Percentiles rank a stretch among this genome's conserved stretches.
Evolutionary conservation across 257 asterid species (phyloP).

Genomic region (Forsythia suspensa): DNA sequence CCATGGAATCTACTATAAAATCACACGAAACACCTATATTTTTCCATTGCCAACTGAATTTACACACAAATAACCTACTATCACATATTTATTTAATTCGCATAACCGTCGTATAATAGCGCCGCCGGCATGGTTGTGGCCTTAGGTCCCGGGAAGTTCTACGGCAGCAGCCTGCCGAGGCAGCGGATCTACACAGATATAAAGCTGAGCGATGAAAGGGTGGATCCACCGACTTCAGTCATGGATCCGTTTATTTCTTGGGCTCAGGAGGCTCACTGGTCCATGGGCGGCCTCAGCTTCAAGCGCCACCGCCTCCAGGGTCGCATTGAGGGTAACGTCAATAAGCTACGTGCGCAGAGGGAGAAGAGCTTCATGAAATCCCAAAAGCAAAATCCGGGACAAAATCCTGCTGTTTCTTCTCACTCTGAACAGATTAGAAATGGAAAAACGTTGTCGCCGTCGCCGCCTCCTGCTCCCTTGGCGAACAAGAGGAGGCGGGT

Average conservation of each 20-base stretch:
- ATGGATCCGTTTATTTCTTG: slow-evolving; percentile 67
- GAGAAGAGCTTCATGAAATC: slow-evolving; percentile 29
- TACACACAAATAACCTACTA: background rate
- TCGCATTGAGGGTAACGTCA: slow-evolving; percentile 81
- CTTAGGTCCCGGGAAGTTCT: slow-evolving; percentile 83
- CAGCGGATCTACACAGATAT: slow-evolving; percentile 73
- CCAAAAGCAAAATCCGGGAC: slow-evolving; percentile 4
- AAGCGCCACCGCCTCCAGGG: slow-evolving; percentile 90
- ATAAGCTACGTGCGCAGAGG: slow-evolving; percentile 59
- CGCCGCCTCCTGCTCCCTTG: slow-evolving; percentile 73
- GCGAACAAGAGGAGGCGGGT: slow-evolving; percentile 70
- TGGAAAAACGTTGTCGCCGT: slow-evolving; percentile 25
- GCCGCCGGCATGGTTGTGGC: slow-evolving; percentile 57
- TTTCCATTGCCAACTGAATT: background rate
- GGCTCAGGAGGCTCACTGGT: slow-evolving; percentile 96
- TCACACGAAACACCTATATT: background rate
- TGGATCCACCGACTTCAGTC: slow-evolving; percentile 77
- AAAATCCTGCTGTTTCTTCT: background rate
- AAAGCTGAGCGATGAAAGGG: slow-evolving; percentile 51
- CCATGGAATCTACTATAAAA: background rate
- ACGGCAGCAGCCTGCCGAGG: slow-evolving; percentile 90
- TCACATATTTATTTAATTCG: background rate
- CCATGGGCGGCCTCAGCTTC: slow-evolving; percentile 88
- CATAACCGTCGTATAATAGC: background rate
- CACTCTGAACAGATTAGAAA: background rate